A percentile compares a stretch with the other conserved stretches of the same genome.
These are phyloP conservation scores for Pterocarpus santalinus DNA, from an alignment of 306 rosid species.

Conservation along the genomic window DNA sequence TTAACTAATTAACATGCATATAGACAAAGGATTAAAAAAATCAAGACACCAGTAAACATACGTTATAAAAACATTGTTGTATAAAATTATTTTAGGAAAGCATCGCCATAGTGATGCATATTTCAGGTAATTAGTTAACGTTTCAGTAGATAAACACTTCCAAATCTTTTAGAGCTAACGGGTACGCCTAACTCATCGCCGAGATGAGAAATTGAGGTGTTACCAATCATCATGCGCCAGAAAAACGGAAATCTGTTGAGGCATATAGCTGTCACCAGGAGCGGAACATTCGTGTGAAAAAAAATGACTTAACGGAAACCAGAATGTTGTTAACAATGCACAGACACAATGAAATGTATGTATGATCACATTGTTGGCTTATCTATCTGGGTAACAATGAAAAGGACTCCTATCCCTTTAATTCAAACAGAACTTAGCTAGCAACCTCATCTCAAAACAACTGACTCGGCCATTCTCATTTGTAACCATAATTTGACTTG, in stretches of 20 bases:
- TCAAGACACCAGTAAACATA: no score
- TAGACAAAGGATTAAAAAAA: no score
- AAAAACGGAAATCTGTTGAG: background rate
- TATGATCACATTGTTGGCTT: background rate
- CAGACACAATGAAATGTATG: background rate
- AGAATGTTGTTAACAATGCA: background rate
- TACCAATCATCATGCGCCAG: background rate
- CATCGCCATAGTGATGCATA: no score
- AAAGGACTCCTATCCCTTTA: slow-evolving; percentile 7
- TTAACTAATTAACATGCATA: no score
- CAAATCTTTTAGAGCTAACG: no score
- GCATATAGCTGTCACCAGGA: background rate
- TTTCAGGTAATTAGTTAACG: no score
- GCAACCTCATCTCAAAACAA: background rate
- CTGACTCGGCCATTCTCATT: background rate
- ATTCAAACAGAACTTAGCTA: background rate
- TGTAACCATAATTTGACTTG: slow-evolving; percentile 30
- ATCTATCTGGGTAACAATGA: background rate
- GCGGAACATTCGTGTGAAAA: background rate
- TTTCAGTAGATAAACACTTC: no score
- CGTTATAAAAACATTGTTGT: no score
- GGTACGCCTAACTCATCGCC: background rate
- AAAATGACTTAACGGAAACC: background rate
- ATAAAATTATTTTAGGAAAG: no score
- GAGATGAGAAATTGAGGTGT: background rate